phyloP scores from a whole-genome alignment of 768 basidiomycete species.

The Suillus sp. region DNA sequence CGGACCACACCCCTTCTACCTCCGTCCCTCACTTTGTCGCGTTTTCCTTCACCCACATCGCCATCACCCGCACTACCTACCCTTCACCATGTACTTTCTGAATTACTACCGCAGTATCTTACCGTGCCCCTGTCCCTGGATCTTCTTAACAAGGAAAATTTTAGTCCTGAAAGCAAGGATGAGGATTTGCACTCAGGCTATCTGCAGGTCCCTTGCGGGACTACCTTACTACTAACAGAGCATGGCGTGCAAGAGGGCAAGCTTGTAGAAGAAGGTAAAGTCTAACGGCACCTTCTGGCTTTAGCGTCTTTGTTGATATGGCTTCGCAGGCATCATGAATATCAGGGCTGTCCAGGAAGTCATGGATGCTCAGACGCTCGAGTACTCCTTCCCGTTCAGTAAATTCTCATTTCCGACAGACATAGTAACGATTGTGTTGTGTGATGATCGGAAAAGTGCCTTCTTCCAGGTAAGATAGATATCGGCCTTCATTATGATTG shows the following conservation, averaged over 20 bases:
- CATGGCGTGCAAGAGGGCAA: constrained; percentile 67
- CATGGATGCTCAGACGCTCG: constrained; percentile 64
- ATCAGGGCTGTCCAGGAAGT: constrained; percentile 63
- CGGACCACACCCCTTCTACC: constrained; percentile 69
- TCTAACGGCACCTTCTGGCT: not conserved
- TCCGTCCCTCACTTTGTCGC: constrained; percentile 61
- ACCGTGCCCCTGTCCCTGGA: constrained; percentile 64
- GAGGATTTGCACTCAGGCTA: constrained; percentile 75
- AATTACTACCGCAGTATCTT: constrained; percentile 58
- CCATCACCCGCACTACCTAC: constrained; percentile 40
- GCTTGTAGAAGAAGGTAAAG: constrained; percentile 50
- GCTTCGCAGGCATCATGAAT: constrained; percentile 57
- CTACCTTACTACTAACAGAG: constrained; percentile 65
- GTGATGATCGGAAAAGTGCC: constrained; percentile 66
- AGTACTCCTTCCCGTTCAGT: constrained; percentile 79
- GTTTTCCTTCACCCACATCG: constrained; percentile 52
- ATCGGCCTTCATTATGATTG: not conserved
- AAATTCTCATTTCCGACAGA: constrained; percentile 74
- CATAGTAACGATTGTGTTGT: constrained; percentile 61
- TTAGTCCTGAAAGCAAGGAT: constrained; percentile 66
- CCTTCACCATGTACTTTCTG: constrained; percentile 54
- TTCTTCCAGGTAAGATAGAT: constrained; percentile 61
- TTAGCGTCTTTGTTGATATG: not conserved
- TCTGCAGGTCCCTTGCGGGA: constrained; percentile 69
- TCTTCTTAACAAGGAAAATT: constrained; percentile 56